phyloP scores from a whole-genome alignment of 2,329 filamentous ascomycete species.

The Aureobasidium sp. region DNA sequence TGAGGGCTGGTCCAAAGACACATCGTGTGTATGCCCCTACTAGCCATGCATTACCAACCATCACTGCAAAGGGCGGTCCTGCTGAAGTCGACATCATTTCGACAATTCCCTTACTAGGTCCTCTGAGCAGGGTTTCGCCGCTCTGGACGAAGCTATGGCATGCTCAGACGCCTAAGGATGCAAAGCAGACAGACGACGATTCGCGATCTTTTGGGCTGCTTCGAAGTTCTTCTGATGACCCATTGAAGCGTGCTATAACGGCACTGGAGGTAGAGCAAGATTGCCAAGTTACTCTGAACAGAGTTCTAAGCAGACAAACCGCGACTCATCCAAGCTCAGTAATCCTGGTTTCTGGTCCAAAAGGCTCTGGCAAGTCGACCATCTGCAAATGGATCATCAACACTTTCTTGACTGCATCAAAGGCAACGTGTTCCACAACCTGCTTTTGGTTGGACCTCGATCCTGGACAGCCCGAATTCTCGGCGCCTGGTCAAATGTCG shows the following conservation, averaged over 20 bases:
- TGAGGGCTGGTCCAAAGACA: slow-evolving; percentile 43
- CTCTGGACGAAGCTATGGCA: slow-evolving; percentile 62
- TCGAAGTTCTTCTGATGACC: slow-evolving; percentile 23
- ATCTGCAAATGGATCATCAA: slow-evolving; percentile 63
- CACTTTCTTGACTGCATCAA: slow-evolving; percentile 51
- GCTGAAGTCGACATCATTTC: slow-evolving; percentile 54
- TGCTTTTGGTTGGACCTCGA: slow-evolving; percentile 64
- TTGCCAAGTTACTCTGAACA: slow-evolving; percentile 22
- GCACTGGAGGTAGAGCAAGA: slow-evolving; percentile 25
- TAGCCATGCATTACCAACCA: slow-evolving; percentile 62
- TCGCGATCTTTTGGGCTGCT: slow-evolving; percentile 30
- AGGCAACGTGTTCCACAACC: slow-evolving; percentile 21
- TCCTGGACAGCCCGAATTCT: slow-evolving; percentile 70
- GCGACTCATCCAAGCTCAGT: slow-evolving; percentile 52
- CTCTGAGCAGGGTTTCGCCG: slow-evolving; percentile 56
- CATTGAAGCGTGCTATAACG: slow-evolving; percentile 23
- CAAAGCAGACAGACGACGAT: slow-evolving; percentile 25
- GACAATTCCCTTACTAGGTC: slow-evolving; percentile 42
- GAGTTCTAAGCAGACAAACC: slow-evolving; percentile 19
- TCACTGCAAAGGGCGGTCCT: slow-evolving; percentile 41
- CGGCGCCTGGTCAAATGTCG: slow-evolving; percentile 61
- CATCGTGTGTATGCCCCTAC: slow-evolving; percentile 59
- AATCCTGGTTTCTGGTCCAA: slow-evolving; percentile 63
- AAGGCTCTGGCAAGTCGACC: slow-evolving; percentile 69
- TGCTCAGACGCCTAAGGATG: background rate